Evolutionary conservation across 257 asterid species (phyloP).

Genomic region (Nicotiana tomentosiformis): DNA sequence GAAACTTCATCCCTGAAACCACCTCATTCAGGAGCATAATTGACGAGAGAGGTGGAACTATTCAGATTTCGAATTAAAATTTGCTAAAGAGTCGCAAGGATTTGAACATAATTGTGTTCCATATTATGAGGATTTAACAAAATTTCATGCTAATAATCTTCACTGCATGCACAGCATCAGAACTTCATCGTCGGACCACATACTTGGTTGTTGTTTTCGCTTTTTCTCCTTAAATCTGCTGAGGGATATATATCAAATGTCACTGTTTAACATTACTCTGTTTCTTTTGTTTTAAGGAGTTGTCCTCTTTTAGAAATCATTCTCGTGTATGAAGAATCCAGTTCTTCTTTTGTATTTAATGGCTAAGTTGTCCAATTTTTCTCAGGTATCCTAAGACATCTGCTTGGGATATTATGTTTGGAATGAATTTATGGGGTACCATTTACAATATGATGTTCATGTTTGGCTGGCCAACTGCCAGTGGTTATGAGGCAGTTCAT

Average conservation of each 20-base stretch:
- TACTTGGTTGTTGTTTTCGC: background rate
- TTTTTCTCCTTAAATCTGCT: background rate
- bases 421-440: slow-evolving; percentile 98
- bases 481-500: slow-evolving; percentile 68
- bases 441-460: slow-evolving; percentile 81
- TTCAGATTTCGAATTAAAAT: background rate
- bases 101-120: background rate
- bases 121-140: background rate
- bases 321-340: background rate
- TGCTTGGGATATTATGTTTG: slow-evolving; percentile 97
- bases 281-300: background rate
- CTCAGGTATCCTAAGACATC: slow-evolving; percentile 88
- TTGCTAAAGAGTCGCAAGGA: background rate
- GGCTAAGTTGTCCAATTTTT: background rate
- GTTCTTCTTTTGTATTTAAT: background rate
- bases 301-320: background rate
- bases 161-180: background rate
- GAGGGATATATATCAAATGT: background rate
- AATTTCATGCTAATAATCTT: background rate
- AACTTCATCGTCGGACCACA: background rate
- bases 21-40: background rate
- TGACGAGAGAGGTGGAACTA: background rate
- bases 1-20: background rate
- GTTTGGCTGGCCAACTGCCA: slow-evolving; percentile 83
- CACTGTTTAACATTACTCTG: background rate